Evolutionary conservation across 129 eudicot species (phyloP).

Genomic region (Pittosporum tobira): DNA sequence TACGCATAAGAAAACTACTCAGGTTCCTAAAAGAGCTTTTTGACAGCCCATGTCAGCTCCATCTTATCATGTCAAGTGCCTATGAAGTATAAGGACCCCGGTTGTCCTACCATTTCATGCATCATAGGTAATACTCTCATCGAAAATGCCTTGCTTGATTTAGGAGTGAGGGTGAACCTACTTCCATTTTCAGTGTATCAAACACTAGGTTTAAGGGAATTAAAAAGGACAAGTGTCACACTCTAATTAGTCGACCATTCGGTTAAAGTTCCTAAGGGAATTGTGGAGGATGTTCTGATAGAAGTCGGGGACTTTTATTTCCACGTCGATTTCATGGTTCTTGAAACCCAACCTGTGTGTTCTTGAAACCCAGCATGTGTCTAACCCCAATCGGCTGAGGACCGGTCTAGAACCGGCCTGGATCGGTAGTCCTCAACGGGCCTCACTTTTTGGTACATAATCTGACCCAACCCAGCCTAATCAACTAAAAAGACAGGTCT

Average conservation of each 20-base stretch:
- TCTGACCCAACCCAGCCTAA: too few relatives aligned
- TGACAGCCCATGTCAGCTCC: background rate
- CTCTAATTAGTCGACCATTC: background rate
- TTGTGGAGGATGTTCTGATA: too few relatives aligned
- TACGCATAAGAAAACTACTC: background rate
- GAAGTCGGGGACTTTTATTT: too few relatives aligned
- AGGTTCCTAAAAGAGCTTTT: background rate
- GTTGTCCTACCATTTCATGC: background rate
- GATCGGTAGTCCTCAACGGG: too few relatives aligned
- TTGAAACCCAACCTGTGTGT: too few relatives aligned
- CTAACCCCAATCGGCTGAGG: too few relatives aligned
- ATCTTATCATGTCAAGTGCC: background rate
- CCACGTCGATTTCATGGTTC: too few relatives aligned
- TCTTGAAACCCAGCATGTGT: too few relatives aligned
- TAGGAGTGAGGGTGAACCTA: background rate
- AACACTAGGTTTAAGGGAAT: background rate
- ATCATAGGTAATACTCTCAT: background rate
- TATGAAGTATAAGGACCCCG: background rate
- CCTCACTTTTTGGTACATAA: too few relatives aligned
- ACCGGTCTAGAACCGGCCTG: too few relatives aligned
- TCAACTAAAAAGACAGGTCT: too few relatives aligned
- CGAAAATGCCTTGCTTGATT: too few relatives aligned
- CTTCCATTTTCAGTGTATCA: background rate
- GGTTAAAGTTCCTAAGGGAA: background rate
- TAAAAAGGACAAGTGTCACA: background rate